phyloP scores from a whole-genome alignment of 139 green algal genomes.

The Spirogloea muscicola region DNA sequence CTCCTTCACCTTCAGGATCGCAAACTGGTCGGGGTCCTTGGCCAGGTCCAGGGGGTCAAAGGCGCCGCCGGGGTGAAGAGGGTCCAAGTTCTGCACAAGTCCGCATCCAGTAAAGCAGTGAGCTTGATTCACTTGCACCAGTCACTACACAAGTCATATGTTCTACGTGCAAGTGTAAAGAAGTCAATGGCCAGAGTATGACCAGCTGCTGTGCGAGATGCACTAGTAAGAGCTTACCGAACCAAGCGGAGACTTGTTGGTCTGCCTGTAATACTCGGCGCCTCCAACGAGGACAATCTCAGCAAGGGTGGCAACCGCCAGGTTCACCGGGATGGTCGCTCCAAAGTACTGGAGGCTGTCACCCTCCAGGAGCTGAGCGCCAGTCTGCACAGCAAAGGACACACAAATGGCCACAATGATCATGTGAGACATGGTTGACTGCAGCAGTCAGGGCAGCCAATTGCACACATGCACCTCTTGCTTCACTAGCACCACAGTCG shows the following conservation, averaged over 20 bases:
- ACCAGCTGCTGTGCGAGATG: too few relatives aligned
- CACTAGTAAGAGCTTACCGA: too few relatives aligned
- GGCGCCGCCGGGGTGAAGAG: conserved; percentile 91
- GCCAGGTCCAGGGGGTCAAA: conserved; percentile 57
- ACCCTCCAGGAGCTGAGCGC: conserved; percentile 43
- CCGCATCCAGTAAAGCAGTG: too few relatives aligned
- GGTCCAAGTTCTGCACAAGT: conserved; percentile 66
- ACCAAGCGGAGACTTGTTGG: conserved; percentile 70
- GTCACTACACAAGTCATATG: too few relatives aligned
- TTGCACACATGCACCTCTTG: too few relatives aligned
- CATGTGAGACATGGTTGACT: too few relatives aligned
- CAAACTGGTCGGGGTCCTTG: conserved; percentile 51
- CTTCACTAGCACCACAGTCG: too few relatives aligned
- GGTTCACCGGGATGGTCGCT: conserved; percentile 40
- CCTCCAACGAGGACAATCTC: conserved; percentile 56
- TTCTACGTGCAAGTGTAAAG: too few relatives aligned
- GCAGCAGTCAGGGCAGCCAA: too few relatives aligned
- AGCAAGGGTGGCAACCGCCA: conserved; percentile 32
- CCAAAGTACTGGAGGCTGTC: conserved; percentile 43
- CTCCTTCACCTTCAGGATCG: conserved; percentile 86
- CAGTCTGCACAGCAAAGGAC: conserved; percentile 43
- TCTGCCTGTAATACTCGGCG: conserved; percentile 85
- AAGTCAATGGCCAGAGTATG: too few relatives aligned
- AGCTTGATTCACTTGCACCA: too few relatives aligned
- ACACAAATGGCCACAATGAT: too few relatives aligned